Evolutionary conservation across 2,329 filamentous ascomycete species (phyloP).

Genomic region (Cladosporium sp.): DNA sequence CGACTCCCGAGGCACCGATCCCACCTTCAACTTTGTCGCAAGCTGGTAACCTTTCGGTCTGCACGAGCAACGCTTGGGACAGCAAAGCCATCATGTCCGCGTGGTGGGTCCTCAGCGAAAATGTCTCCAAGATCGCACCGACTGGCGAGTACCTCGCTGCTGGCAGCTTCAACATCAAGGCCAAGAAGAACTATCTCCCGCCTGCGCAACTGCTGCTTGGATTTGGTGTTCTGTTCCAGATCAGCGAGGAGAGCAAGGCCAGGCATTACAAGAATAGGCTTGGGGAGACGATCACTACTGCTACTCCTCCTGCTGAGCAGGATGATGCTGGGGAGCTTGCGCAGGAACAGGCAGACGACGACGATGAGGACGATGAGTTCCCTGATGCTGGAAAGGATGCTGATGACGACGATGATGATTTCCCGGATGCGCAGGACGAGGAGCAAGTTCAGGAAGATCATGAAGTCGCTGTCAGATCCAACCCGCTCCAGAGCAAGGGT

Average conservation of each 20-base stretch:
- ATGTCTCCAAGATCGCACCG: conserved; percentile 82
- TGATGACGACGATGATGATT: conserved; percentile 28
- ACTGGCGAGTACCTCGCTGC: conserved; percentile 77
- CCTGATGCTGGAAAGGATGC: conserved; percentile 42
- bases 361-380: conserved; percentile 45
- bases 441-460: conserved; percentile 35
- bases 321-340: conserved; percentile 34
- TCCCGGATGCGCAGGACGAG: conserved; percentile 26
- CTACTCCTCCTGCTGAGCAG: conserved; percentile 28
- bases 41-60: conserved; percentile 81
- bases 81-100: conserved; percentile 94
- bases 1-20: conserved; percentile 78
- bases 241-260: conserved; percentile 83
- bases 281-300: conserved; percentile 39
- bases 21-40: conserved; percentile 89
- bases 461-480: conserved; percentile 6
- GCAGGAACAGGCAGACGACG: conserved; percentile 41
- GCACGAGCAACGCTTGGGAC: conserved; percentile 89
- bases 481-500: conserved; percentile 23
- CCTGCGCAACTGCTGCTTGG: conserved; percentile 86
- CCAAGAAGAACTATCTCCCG: conserved; percentile 88
- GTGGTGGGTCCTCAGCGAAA: conserved; percentile 90
- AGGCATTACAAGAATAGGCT: conserved; percentile 76
- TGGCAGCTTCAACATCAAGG: conserved; percentile 78
- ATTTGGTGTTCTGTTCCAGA: conserved; percentile 82